Base-by-base conservation (phyloP, 2,329 filamentous ascomycete species). In the Sporothrix euskadiensis region DNA sequence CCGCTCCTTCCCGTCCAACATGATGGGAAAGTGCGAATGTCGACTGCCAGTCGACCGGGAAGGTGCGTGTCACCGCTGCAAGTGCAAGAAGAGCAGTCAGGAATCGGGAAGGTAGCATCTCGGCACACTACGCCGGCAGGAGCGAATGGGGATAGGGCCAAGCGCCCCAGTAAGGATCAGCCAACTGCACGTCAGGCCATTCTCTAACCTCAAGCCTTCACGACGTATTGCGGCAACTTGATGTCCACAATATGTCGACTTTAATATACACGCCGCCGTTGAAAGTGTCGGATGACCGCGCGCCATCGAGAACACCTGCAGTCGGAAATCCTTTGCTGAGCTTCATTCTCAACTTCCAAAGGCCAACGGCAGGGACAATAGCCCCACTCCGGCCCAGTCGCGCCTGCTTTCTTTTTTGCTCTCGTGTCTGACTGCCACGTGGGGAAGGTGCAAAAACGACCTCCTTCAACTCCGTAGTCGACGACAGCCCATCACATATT, bases 1-100 rank as follows among this genome's bases (percentile, higher is more conserved):
- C 57, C 56, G 39, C 69, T 71, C 69, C 39, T 71, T 71, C 52
- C 54, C 52, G 52, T 10, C 59, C 26, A 4, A 19, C 8, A 56
- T 10, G 30, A 68, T 68, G 65, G 65, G 65, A 68, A 68, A 49
- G 63, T 47, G 63, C 63, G 22, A 49, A 66, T 30, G 14, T 47
- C 61, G 39, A 65, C 22, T 65, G 61, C 1, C 44, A 52, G 12
- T 49, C 30, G 14, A 12, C 41, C 32, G 26, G 63, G 65, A 49
- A 68, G 65, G 44, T 52, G 41, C 39, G 61, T 63, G 32, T 61
- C 14, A 10, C 14, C 8, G 32, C n/a, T 26, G 8, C 35, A 63
- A 14, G 6, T 52, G 59, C 59, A 22, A 12, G 6, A 22, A 44
- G 7, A 30, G 26, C 7, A 39, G 8, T 35, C 32, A 41, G 19